A percentile compares a stretch with the other conserved stretches of the same genome.
phyloP scores from a whole-genome alignment of 495 filamentous ascomycete species.

The Lasiosphaeris hirsuta region DNA sequence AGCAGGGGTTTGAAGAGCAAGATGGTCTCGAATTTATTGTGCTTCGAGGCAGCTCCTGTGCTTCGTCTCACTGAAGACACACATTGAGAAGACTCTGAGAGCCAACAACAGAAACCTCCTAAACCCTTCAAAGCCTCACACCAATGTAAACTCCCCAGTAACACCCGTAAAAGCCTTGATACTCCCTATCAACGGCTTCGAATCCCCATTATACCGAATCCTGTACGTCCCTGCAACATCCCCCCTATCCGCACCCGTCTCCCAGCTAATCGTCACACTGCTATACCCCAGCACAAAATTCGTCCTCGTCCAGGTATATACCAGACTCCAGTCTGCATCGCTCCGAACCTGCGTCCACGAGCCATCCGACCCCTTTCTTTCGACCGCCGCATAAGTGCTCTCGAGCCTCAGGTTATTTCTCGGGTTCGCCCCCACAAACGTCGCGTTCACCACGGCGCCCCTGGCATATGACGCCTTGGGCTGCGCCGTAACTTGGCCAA shows the following conservation, averaged over 20 bases:
- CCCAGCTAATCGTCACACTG: slow-evolving; percentile 74
- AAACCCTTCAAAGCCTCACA: slow-evolving; percentile 20
- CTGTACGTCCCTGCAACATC: slow-evolving; percentile 67
- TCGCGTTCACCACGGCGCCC: slow-evolving; percentile 62
- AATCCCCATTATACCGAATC: slow-evolving; percentile 82
- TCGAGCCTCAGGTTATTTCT: slow-evolving; percentile 82
- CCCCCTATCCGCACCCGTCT: slow-evolving; percentile 46
- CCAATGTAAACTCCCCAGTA: slow-evolving; percentile 59
- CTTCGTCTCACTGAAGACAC: too few species aligned
- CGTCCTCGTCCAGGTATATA: slow-evolving; percentile 79
- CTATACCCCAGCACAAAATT: slow-evolving; percentile 70
- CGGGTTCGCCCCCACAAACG: slow-evolving; percentile 87
- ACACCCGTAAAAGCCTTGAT: slow-evolving; percentile 72
- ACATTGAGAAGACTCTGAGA: too few species aligned
- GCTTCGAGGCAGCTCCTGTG: too few species aligned
- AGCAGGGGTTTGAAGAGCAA: too few species aligned
- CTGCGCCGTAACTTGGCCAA: slow-evolving; percentile 64
- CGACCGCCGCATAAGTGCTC: slow-evolving; percentile 76
- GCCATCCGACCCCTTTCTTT: slow-evolving; percentile 47
- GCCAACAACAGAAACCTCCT: not conserved
- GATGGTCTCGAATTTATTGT: too few species aligned
- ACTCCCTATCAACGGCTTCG: slow-evolving; percentile 62
- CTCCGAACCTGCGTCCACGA: slow-evolving; percentile 67
- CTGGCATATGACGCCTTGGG: slow-evolving; percentile 52
- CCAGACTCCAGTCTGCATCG: slow-evolving; percentile 76